Evolutionary conservation across 257 asterid species (phyloP).

Genomic region (Scutellaria barbata): DNA sequence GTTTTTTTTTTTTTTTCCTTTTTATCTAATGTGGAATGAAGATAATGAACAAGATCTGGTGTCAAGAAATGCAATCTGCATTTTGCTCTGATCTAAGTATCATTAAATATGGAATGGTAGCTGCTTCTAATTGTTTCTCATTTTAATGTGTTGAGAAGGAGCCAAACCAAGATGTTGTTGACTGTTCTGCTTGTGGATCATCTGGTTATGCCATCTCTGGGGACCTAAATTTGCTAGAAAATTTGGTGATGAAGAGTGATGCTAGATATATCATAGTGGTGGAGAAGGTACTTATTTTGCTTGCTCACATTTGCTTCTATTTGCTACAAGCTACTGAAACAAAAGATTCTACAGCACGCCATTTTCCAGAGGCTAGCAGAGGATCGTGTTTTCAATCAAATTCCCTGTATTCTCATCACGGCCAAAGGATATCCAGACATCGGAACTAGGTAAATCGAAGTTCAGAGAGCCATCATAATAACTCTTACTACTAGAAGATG

Average conservation of each 20-base stretch:
- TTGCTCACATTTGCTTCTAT: neutral
- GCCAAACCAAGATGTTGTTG: slow-evolving; percentile 69
- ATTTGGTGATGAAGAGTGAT: slow-evolving; percentile 70
- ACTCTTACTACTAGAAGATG: neutral
- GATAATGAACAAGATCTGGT: neutral
- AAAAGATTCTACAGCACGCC: slow-evolving; percentile 69
- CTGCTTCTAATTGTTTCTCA: slow-evolving; percentile 24
- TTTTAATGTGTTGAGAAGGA: slow-evolving; percentile 54
- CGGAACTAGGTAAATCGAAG: slow-evolving; percentile 67
- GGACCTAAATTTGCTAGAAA: slow-evolving; percentile 69
- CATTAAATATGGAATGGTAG: slow-evolving; percentile 5
- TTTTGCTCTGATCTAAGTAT: neutral
- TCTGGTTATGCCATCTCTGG: slow-evolving; percentile 92
- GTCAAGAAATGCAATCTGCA: neutral
- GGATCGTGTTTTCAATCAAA: slow-evolving; percentile 77
- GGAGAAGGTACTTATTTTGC: slow-evolving; percentile 67
- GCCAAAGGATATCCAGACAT: slow-evolving; percentile 98
- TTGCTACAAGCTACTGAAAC: slow-evolving; percentile 34
- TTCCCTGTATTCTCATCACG: slow-evolving; percentile 86
- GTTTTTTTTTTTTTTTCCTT: neutral
- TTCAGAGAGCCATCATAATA: neutral
- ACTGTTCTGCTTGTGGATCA: slow-evolving; percentile 85
- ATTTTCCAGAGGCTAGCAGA: slow-evolving; percentile 94
- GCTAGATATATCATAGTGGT: slow-evolving; percentile 87
- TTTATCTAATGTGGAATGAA: neutral